phyloP scores from a whole-genome alignment of 202 grass and related monocot genomes.

The Musa balbisiana region DNA sequence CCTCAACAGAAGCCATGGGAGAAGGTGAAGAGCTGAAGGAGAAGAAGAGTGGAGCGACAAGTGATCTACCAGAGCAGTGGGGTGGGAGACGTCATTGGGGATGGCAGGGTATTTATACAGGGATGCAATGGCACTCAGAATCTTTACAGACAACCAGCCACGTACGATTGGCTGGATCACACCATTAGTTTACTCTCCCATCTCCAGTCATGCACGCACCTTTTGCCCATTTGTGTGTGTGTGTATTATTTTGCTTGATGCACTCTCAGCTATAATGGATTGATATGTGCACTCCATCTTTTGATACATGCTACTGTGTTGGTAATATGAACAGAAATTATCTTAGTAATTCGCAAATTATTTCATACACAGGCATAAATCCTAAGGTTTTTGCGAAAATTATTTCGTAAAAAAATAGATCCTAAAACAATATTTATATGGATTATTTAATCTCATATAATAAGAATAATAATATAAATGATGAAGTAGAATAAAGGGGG shows the following conservation, averaged over 20 bases:
- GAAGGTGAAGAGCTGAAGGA: background rate
- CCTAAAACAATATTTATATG: too few relatives aligned
- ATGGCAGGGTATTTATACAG: background rate
- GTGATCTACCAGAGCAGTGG: background rate
- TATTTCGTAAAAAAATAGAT: too few relatives aligned
- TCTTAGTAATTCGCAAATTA: too few relatives aligned
- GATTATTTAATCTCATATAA: too few relatives aligned
- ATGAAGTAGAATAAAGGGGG: too few relatives aligned
- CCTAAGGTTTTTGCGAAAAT: too few relatives aligned
- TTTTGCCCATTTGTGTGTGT: background rate
- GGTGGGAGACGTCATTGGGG: background rate
- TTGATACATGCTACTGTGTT: too few relatives aligned
- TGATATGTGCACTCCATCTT: background rate
- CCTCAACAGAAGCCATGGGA: background rate
- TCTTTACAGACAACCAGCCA: background rate
- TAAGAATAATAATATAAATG: too few relatives aligned
- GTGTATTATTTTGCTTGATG: background rate
- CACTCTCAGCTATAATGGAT: too few relatives aligned
- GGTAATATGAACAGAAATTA: too few relatives aligned
- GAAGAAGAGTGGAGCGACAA: background rate
- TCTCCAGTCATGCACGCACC: background rate
- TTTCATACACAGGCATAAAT: too few relatives aligned
- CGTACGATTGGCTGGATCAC: background rate
- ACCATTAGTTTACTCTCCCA: background rate
- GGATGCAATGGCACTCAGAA: background rate